phyloP scores from a whole-genome alignment of 2,329 filamentous ascomycete species.

The Sphaerostilbella broomeana region DNA sequence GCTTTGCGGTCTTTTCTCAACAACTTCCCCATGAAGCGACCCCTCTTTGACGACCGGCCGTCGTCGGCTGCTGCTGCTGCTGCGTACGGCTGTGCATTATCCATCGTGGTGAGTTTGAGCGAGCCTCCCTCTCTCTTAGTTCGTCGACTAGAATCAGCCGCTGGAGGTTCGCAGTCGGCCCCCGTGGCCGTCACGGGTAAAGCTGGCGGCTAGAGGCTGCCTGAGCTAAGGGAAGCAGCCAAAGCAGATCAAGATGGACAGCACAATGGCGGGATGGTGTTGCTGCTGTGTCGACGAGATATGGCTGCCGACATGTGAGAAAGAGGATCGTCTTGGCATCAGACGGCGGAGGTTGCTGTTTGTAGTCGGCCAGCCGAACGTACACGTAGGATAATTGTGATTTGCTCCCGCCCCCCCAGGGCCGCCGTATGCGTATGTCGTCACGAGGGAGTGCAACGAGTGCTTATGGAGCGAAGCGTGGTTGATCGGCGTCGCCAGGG shows the following conservation, averaged over 20 bases:
- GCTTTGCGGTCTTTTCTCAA: constrained; percentile 39
- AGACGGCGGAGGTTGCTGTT: constrained; percentile 3
- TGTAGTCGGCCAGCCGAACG: background rate
- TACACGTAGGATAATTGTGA: constrained; percentile 4
- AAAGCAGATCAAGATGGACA: background rate
- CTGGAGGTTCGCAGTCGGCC: constrained; percentile 8
- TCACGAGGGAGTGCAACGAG: constrained; percentile 11
- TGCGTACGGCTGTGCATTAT: constrained; percentile 37
- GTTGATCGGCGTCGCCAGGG: constrained; percentile 15
- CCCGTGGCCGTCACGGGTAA: constrained; percentile 10
- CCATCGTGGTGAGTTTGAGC: constrained; percentile 30
- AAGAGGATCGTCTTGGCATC: constrained; percentile 7
- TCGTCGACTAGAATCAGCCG: constrained; percentile 15
- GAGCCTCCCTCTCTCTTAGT: constrained; percentile 18
- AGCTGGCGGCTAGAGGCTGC: constrained; percentile 5
- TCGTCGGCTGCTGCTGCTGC: constrained; percentile 29
- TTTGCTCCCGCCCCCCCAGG: constrained; percentile 7
- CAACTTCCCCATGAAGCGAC: constrained; percentile 58
- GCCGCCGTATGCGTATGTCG: constrained; percentile 13
- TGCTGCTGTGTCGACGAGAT: constrained; percentile 4
- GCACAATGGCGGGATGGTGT: constrained; percentile 8
- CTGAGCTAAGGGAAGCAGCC: no score
- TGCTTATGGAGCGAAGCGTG: constrained; percentile 5
- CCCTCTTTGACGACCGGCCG: constrained; percentile 38
- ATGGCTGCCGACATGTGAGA: constrained; percentile 10